phyloP scores from a whole-genome alignment of 2,329 filamentous ascomycete species.

The Pseudogymnoascus sp. region DNA sequence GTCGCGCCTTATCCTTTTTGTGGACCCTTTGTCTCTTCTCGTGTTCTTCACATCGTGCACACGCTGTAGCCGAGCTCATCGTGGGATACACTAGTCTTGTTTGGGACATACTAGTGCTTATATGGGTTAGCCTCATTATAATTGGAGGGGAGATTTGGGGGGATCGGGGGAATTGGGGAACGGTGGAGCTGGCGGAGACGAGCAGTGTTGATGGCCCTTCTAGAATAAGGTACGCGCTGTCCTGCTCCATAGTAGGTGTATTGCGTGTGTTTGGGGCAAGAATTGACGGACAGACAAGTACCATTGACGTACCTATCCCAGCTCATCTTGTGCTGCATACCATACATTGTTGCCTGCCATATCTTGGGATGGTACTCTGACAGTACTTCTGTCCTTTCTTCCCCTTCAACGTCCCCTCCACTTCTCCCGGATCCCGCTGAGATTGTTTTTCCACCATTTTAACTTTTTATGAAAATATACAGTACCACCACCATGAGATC shows the following conservation, averaged over 20 bases:
- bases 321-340: neutral
- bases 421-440: neutral
- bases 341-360: neutral
- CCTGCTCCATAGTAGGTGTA: neutral
- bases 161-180: neutral
- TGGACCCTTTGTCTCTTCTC: neutral
- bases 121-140: neutral
- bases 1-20: neutral
- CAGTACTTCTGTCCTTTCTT: neutral
- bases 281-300: neutral
- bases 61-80: neutral
- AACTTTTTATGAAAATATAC: conserved; percentile 7
- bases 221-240: neutral
- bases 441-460: neutral
- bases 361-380: neutral
- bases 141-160: neutral
- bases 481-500: neutral
- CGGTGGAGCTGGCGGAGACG: neutral
- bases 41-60: neutral
- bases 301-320: neutral
- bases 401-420: neutral
- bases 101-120: neutral
- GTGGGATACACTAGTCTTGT: neutral
- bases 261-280: no score
- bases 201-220: neutral